Percentiles rank a stretch among this genome's conserved stretches.
These are phyloP conservation scores for Fusarium chaquense DNA, from an alignment of 2,329 filamentous ascomycete genomes.

Conservation along the genomic window DNA sequence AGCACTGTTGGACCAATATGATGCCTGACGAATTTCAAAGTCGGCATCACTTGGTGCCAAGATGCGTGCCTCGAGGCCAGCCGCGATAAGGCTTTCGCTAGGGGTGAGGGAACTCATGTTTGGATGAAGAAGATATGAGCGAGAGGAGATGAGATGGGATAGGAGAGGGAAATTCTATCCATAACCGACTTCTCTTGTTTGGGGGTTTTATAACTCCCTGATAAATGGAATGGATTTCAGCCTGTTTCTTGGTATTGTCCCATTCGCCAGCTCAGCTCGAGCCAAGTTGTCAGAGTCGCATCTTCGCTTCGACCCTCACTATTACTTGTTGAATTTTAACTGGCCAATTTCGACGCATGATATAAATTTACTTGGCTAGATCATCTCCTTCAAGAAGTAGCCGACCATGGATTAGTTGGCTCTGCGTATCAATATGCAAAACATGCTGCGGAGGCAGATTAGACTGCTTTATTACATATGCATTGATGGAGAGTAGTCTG, in stretches of 20 bases:
- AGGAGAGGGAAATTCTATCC: background rate
- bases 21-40: constrained; percentile 31
- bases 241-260: background rate
- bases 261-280: background rate
- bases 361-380: background rate
- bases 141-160: background rate
- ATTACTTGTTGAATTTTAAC: background rate
- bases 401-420: background rate
- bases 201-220: background rate
- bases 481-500: constrained; percentile 10
- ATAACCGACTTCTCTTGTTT: background rate
- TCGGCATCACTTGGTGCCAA: constrained; percentile 20
- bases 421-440: background rate
- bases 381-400: background rate
- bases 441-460: constrained; percentile 12
- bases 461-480: constrained; percentile 24
- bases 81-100: constrained; percentile 16
- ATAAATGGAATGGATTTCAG: background rate
- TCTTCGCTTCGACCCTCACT: background rate
- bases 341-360: background rate
- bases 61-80: constrained; percentile 23
- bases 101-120: constrained; percentile 17
- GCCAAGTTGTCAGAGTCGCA: constrained; percentile 16
- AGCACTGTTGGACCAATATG: constrained; percentile 38
- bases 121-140: background rate